Percentiles rank a stretch among this genome's conserved stretches.
Evolutionary conservation across 345 rosid genomes (phyloP).

Genomic region (Zanthoxylum bungeanum): DNA sequence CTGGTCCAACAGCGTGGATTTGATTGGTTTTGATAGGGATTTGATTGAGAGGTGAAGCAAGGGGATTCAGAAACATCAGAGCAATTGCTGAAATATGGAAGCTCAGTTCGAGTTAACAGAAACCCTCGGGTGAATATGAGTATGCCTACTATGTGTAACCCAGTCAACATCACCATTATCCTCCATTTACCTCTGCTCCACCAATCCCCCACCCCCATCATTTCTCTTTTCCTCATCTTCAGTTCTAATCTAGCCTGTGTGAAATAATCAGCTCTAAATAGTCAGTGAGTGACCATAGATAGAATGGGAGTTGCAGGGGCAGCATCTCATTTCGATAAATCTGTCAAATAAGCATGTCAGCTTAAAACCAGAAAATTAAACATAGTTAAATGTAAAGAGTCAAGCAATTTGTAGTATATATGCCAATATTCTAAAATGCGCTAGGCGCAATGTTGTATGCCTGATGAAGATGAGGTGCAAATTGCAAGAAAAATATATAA

Average conservation of each 20-base stretch:
- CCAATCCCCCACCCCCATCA: slow-evolving; percentile 23
- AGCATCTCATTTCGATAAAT: background rate
- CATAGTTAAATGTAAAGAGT: background rate
- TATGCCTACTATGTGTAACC: slow-evolving; percentile 56
- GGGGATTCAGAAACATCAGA: slow-evolving; percentile 66
- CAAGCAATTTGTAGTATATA: background rate
- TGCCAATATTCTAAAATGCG: too few relatives aligned
- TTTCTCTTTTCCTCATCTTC: background rate
- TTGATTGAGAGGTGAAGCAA: slow-evolving; percentile 34
- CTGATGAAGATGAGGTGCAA: too few relatives aligned
- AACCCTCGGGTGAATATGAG: slow-evolving; percentile 78
- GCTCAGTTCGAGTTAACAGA: slow-evolving; percentile 92
- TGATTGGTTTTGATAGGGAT: slow-evolving; percentile 8
- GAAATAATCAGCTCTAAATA: background rate
- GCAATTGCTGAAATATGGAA: slow-evolving; percentile 63
- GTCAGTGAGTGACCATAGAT: background rate
- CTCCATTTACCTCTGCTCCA: slow-evolving; percentile 25
- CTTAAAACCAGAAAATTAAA: background rate
- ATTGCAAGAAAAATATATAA: too few relatives aligned
- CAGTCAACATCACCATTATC: slow-evolving; percentile 24
- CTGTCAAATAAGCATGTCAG: background rate
- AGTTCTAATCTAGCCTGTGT: background rate
- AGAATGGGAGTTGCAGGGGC: background rate
- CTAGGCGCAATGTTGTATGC: too few relatives aligned
- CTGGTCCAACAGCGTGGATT: slow-evolving; percentile 57